phyloP scores from a whole-genome alignment of 306 rosid species.

The Glycyrrhiza uralensis region DNA sequence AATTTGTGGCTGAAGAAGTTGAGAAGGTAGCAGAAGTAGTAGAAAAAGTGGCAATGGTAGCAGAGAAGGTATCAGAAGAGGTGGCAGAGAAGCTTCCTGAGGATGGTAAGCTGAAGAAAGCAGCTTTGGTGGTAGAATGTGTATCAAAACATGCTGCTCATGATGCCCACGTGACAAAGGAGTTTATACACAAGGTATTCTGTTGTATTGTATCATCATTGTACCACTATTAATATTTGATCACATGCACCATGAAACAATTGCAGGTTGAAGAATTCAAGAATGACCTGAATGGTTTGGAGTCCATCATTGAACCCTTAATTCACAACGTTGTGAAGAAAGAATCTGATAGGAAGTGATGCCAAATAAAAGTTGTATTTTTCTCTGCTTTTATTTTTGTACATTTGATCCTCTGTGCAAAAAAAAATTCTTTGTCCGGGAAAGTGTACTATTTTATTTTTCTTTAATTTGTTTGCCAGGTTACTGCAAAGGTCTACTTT shows the following conservation, averaged over 20 bases:
- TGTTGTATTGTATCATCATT: not conserved
- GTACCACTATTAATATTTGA: not conserved
- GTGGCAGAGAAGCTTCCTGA: constrained; percentile 43
- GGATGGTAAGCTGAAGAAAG: constrained; percentile 38
- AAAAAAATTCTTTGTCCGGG: not conserved
- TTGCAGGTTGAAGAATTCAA: constrained; percentile 54
- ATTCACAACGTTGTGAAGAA: constrained; percentile 31
- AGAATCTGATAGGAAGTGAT: not conserved
- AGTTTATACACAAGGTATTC: constrained; percentile 63
- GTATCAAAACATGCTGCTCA: constrained; percentile 44
- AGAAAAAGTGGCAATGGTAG: constrained; percentile 42
- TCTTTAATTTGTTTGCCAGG: not conserved
- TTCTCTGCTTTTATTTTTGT: not conserved
- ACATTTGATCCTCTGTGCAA: not conserved
- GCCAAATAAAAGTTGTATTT: not conserved
- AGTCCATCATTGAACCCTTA: constrained; percentile 32
- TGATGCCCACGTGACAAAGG: constrained; percentile 51
- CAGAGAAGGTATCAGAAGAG: constrained; percentile 45
- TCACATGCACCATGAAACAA: not conserved
- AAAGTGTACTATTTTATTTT: not conserved
- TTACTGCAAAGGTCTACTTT: not conserved
- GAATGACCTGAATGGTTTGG: constrained; percentile 39
- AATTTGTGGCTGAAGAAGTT: constrained; percentile 44
- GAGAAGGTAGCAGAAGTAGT: constrained; percentile 40
- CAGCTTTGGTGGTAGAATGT: constrained; percentile 35